phyloP scores from a whole-genome alignment of 2,329 filamentous ascomycete species.

The Fusarium agapanthi region DNA sequence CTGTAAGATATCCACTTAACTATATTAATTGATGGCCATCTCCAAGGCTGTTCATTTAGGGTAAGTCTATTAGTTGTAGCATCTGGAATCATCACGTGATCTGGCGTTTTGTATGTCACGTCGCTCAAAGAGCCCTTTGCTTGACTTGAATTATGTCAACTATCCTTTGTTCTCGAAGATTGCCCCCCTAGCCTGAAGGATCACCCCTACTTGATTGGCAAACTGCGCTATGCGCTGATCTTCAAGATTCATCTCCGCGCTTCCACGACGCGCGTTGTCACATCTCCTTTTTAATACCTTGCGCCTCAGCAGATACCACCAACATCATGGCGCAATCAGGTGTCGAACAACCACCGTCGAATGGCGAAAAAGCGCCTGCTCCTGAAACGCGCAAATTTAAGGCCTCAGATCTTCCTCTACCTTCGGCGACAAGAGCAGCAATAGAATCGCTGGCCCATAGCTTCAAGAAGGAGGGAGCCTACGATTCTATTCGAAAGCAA shows the following conservation, averaged over 20 bases:
- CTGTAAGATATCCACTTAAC: background rate
- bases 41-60: background rate
- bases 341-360: conserved; percentile 32
- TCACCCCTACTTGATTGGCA: background rate
- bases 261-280: conserved; percentile 2
- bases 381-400: conserved; percentile 65
- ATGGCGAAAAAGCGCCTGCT: conserved; percentile 21
- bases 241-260: conserved; percentile 16
- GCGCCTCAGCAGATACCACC: background rate
- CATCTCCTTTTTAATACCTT: conserved; percentile 19
- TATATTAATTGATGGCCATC: background rate
- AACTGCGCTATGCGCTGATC: conserved; percentile 31
- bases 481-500: conserved; percentile 79
- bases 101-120: conserved; percentile 39
- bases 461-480: conserved; percentile 88
- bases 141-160: conserved; percentile 4
- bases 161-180: background rate
- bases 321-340: conserved; percentile 34
- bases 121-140: conserved; percentile 11
- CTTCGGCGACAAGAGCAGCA: conserved; percentile 75
- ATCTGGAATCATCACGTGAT: conserved; percentile 34
- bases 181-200: background rate
- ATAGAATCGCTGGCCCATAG: conserved; percentile 81
- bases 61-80: background rate
- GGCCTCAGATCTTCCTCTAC: conserved; percentile 77